Conservation (phyloP, 2,329 filamentous ascomycete species). For the Aspergillus viridinutans region DNA sequence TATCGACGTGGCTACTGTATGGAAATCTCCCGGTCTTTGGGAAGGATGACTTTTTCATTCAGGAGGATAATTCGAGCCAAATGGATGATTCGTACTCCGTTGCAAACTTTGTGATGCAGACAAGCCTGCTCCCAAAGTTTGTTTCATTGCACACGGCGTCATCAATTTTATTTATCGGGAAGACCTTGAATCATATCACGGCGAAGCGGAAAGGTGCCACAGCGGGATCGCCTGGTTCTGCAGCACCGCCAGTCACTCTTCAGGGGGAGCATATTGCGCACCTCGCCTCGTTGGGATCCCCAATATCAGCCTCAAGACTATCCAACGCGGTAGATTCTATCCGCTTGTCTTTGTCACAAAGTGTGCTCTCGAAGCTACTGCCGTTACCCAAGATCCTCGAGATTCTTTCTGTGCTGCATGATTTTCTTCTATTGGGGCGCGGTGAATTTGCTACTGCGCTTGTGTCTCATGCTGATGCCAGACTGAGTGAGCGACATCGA, state of each 20-base stretch:
- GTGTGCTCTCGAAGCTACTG: conserved; percentile 74
- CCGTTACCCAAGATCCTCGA: conserved; percentile 74
- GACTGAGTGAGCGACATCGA: conserved; percentile 68
- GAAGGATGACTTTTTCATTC: conserved; percentile 81
- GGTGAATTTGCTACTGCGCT: conserved; percentile 90
- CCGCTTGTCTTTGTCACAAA: conserved; percentile 75
- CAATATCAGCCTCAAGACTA: conserved; percentile 68
- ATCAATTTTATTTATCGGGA: conserved; percentile 87
- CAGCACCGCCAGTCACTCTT: conserved; percentile 59
- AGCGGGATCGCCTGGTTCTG: conserved; percentile 26
- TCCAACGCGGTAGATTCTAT: conserved; percentile 71
- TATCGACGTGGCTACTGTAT: conserved; percentile 87
- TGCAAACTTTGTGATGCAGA: conserved; percentile 55
- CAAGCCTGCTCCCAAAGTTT: conserved; percentile 69
- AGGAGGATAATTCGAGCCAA: conserved; percentile 39
- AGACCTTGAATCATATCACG: conserved; percentile 79
- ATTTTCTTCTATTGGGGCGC: conserved; percentile 81
- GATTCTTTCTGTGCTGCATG: conserved; percentile 69
- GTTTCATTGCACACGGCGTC: conserved; percentile 68
- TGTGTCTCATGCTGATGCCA: conserved; percentile 78
- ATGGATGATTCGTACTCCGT: conserved; percentile 42
- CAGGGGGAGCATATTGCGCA: conserved; percentile 46
- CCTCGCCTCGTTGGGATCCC: conserved; percentile 65
- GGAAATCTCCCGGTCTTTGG: conserved; percentile 76
- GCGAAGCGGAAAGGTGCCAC: conserved; percentile 41